A percentile compares a stretch with the other conserved stretches of the same genome.
Evolutionary conservation across 441 rosid genomes (phyloP).

Genomic region (Hura crepitans): DNA sequence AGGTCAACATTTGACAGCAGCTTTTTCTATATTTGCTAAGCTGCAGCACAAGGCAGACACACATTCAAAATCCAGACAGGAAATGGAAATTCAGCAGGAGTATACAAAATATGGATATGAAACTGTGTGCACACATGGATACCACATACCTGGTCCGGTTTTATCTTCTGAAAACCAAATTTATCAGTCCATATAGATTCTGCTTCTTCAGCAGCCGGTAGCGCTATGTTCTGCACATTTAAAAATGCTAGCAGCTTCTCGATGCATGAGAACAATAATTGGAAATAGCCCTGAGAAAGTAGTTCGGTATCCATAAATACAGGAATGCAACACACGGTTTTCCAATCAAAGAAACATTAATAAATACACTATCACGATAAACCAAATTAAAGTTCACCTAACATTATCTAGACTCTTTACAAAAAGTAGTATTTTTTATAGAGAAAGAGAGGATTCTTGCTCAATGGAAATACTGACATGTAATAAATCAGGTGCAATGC

Average conservation of each 20-base stretch:
- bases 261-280: conserved; percentile 66
- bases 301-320: background rate
- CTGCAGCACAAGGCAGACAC: conserved; percentile 32
- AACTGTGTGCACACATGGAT: too few species aligned
- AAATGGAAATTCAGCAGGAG: too few species aligned
- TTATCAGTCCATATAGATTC: conserved; percentile 84
- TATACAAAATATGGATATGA: too few species aligned
- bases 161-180: conserved; percentile 67
- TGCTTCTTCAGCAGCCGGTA: conserved; percentile 89
- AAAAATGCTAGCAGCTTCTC: conserved; percentile 70
- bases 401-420: too few species aligned
- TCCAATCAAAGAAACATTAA: background rate
- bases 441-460: background rate
- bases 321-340: background rate
- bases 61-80: background rate
- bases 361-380: background rate
- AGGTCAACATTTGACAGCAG: conserved; percentile 71
- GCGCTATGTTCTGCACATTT: conserved; percentile 60
- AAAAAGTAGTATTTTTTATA: too few species aligned
- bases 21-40: conserved; percentile 51
- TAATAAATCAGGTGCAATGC: background rate
- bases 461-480: background rate
- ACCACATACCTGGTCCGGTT: conserved; percentile 56
- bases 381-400: background rate
- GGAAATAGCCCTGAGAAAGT: conserved; percentile 72